phyloP scores from a whole-genome alignment of 2,329 filamentous ascomycete species.

The Fusarium sublunatum region DNA sequence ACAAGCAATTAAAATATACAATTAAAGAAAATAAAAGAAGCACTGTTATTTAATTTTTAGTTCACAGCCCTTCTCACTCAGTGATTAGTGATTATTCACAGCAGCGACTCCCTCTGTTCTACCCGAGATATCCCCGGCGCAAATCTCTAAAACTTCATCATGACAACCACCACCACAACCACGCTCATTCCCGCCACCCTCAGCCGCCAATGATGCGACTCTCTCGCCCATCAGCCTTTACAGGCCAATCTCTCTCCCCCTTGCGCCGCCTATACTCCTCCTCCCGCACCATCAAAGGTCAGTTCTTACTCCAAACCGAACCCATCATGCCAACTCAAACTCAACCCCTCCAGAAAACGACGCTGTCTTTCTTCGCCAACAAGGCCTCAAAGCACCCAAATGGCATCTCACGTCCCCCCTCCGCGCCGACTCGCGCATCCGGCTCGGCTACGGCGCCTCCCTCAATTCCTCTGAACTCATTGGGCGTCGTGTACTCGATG shows the following conservation, averaged over 20 bases:
- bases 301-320: background rate
- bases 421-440: slow-evolving; percentile 47
- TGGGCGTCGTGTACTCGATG: slow-evolving; percentile 68
- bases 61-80: too few species aligned
- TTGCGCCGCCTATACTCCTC: slow-evolving; percentile 44
- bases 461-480: slow-evolving; percentile 69
- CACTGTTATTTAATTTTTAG: too few species aligned
- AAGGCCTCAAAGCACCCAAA: slow-evolving; percentile 50
- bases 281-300: slow-evolving; percentile 46
- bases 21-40: too few species aligned
- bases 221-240: slow-evolving; percentile 4
- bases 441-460: slow-evolving; percentile 58
- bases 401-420: slow-evolving; percentile 55
- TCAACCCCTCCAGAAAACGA: slow-evolving; percentile 51
- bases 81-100: too few species aligned
- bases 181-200: background rate
- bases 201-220: slow-evolving; percentile 32
- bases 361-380: slow-evolving; percentile 55
- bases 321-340: slow-evolving; percentile 25
- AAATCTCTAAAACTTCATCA: slow-evolving; percentile 38
- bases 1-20: too few species aligned
- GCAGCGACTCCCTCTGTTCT: background rate
- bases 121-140: slow-evolving; percentile 43
- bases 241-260: background rate
- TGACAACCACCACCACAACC: slow-evolving; percentile 7